Percentiles rank a stretch among this genome's conserved stretches.
Evolutionary conservation across 73 alveolate genomes (phyloP).

Genomic region (Stentor roeselii): DNA sequence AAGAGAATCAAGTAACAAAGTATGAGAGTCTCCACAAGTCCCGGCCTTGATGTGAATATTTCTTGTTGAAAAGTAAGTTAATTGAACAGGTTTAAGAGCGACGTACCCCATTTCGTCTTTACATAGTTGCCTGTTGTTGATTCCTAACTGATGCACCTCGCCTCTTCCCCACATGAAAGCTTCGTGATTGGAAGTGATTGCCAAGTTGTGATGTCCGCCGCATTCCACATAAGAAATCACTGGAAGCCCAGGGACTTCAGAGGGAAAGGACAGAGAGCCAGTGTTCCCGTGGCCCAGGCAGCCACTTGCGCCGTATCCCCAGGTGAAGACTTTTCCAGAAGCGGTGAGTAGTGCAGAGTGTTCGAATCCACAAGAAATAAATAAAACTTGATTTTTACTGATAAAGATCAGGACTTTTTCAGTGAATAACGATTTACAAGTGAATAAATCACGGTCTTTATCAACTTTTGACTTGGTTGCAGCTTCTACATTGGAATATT

Average conservation of each 20-base stretch:
- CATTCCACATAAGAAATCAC: constrained; percentile 33
- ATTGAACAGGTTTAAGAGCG: constrained; percentile 22
- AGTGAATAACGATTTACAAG: neutral
- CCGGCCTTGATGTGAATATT: constrained; percentile 26
- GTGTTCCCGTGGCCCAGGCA: constrained; percentile 62
- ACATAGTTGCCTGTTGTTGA: constrained; percentile 28
- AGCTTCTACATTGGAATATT: constrained; percentile 13
- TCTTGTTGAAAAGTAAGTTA: constrained; percentile 13
- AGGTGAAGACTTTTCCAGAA: constrained; percentile 49
- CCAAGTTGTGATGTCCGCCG: constrained; percentile 66
- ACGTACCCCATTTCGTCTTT: constrained; percentile 48
- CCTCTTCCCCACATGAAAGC: constrained; percentile 63
- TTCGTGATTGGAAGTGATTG: constrained; percentile 26
- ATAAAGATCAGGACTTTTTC: neutral
- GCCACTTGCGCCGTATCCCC: constrained; percentile 80
- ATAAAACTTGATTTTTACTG: neutral
- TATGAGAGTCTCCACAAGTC: constrained; percentile 68
- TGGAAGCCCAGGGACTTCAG: constrained; percentile 14
- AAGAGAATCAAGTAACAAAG: constrained; percentile 43
- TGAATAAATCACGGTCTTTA: neutral
- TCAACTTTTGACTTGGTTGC: neutral
- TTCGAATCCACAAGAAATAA: constrained; percentile 56
- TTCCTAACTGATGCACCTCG: constrained; percentile 61
- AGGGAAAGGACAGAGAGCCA: constrained; percentile 37
- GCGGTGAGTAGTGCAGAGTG: constrained; percentile 46